Conservation (phyloP, 768 basidiomycete genomes). For the Podaxis carcinomalis region DNA sequence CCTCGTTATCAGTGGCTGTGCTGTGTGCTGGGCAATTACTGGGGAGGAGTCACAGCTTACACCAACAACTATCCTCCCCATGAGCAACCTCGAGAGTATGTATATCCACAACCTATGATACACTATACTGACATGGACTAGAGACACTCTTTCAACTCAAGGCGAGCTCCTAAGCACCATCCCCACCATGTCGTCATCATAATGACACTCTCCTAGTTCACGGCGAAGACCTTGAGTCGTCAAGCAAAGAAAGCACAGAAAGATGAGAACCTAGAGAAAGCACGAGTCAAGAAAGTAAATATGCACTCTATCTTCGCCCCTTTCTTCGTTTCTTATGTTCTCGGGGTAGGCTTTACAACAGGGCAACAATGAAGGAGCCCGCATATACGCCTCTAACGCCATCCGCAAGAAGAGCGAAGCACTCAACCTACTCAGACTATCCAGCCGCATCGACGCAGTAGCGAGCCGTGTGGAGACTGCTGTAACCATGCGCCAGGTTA, state of each 20-base stretch:
- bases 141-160: slow-evolving; percentile 99
- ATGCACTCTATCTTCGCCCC: background rate
- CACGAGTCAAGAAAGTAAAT: slow-evolving; percentile 86
- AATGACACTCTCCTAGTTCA: slow-evolving; percentile 65
- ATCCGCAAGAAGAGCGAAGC: slow-evolving; percentile 97
- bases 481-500: slow-evolving; percentile 95
- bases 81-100: slow-evolving; percentile 92
- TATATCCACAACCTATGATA: slow-evolving; percentile 1
- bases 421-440: slow-evolving; percentile 84
- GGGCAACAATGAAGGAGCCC: slow-evolving; percentile 94
- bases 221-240: slow-evolving; percentile 89
- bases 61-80: slow-evolving; percentile 25
- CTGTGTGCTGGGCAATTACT: background rate
- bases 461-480: slow-evolving; percentile 97
- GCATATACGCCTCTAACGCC: slow-evolving; percentile 97
- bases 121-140: slow-evolving; percentile 35
- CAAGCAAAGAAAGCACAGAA: slow-evolving; percentile 98
- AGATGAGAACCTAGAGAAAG: slow-evolving; percentile 86
- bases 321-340: slow-evolving; percentile 4
- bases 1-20: slow-evolving; percentile 8
- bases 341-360: slow-evolving; percentile 81
- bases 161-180: slow-evolving; percentile 36
- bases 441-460: slow-evolving; percentile 93
- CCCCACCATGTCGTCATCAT: slow-evolving; percentile 5
- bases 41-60: slow-evolving; percentile 1